A percentile compares a stretch with the other conserved stretches of the same genome.
phyloP scores from a whole-genome alignment of 2,329 filamentous ascomycete species.

The Fusarium poae region DNA sequence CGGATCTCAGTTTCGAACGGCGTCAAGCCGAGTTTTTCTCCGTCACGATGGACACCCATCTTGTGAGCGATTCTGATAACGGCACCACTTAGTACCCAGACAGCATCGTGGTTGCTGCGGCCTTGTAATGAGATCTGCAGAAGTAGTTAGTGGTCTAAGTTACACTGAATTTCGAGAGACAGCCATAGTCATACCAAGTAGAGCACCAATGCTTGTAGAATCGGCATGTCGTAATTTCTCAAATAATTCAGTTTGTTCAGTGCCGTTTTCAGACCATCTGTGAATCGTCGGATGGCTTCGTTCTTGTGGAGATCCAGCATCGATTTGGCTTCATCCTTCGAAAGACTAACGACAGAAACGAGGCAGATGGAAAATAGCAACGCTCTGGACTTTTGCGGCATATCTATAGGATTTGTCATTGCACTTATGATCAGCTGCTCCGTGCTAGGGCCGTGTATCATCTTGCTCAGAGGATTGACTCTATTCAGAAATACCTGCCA shows the following conservation, averaged over 20 bases:
- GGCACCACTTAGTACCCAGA: constrained; percentile 14
- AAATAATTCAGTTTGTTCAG: constrained; percentile 18
- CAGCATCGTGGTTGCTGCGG: constrained; percentile 14
- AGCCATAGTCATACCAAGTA: neutral
- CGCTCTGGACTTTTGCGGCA: constrained; percentile 1
- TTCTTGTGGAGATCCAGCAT: constrained; percentile 6
- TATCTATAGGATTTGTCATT: constrained; percentile 5
- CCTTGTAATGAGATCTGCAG: constrained; percentile 2
- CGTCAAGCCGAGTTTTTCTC: neutral
- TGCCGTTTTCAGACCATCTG: constrained; percentile 12
- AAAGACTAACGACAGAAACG: neutral
- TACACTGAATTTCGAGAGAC: fast-evolving
- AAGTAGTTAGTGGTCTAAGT: neutral
- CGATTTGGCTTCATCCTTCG: neutral
- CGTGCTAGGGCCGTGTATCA: constrained; percentile 15
- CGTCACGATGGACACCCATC: constrained; percentile 18
- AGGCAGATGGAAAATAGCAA: constrained; percentile 13
- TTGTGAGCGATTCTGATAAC: constrained; percentile 23
- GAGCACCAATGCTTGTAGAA: neutral
- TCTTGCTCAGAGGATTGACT: constrained; percentile 15
- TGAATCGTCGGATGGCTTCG: constrained; percentile 11
- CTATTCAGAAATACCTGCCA: constrained; percentile 27
- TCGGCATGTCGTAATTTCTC: constrained; percentile 7
- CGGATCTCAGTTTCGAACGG: constrained; percentile 21
- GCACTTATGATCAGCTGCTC: constrained; percentile 8